Conservation (phyloP, 2,329 filamentous ascomycete genomes). For the Talaromyces funiculosus region DNA sequence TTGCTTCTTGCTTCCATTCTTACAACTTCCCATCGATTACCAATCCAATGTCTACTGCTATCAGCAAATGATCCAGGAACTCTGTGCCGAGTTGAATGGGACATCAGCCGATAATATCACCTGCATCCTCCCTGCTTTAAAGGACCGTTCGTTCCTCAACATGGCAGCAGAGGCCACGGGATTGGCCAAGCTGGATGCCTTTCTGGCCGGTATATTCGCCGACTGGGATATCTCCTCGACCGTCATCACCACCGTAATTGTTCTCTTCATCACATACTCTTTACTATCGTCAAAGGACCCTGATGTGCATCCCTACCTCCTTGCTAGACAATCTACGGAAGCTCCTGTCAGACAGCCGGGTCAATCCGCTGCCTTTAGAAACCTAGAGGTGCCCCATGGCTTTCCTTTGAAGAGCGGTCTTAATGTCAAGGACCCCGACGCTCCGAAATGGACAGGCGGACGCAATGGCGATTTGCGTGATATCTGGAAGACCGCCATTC, state of each 20-base stretch:
- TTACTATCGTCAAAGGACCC: conserved; percentile 69
- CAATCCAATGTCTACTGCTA: neutral
- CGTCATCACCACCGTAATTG: conserved; percentile 60
- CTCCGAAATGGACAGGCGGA: conserved; percentile 76
- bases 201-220: conserved; percentile 62
- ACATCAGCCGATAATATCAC: conserved; percentile 8
- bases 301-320: conserved; percentile 85
- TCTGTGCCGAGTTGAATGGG: conserved; percentile 13
- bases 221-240: conserved; percentile 83
- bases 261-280: conserved; percentile 64
- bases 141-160: conserved; percentile 11
- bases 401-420: conserved; percentile 72
- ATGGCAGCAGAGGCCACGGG: conserved; percentile 47
- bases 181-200: conserved; percentile 64
- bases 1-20: neutral
- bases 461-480: conserved; percentile 86
- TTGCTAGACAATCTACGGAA: conserved; percentile 74
- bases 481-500: conserved; percentile 71
- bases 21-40: neutral
- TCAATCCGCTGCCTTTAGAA: conserved; percentile 80
- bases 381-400: conserved; percentile 77
- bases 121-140: conserved; percentile 8
- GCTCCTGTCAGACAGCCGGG: conserved; percentile 75
- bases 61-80: conserved; percentile 11
- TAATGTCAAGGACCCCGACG: conserved; percentile 73